Base-by-base conservation (phyloP, 2,329 filamentous ascomycete genomes). In the Talaromyces sp. region DNA sequence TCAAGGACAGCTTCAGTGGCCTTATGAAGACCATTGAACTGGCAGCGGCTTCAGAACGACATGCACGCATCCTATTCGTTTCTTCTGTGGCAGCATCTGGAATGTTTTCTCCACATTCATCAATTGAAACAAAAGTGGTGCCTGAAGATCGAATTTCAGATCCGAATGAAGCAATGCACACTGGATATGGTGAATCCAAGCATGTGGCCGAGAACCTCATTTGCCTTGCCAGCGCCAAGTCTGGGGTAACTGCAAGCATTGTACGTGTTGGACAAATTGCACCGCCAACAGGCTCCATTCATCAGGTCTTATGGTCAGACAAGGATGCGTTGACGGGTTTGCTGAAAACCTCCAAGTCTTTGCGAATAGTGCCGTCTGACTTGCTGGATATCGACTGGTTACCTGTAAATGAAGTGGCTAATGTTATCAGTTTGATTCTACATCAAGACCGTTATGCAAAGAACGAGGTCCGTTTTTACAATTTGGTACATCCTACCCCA, bases 181-280 rank as follows among this genome's bases (percentile, higher is more conserved):
- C n/a, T 19, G 62, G 62, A 2, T 64, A 64, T 16, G 62, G 27
- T 13, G 54, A 64, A 35, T 64, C 62, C 13, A 64, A 64, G 24
- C 19, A 64, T 41, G 54, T 64, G n/a, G 56, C 62, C 8, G 62
- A 64, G 11, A 31, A 60, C n/a, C 54, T 64, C 13, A 2, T 64
- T n/a, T 27, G 24, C 27, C 16, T 31, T 35, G 54, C 62, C 10
- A 39, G 43, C 9, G 39, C 43, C 11, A 58, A 52, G 41, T 64
- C 41, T 1, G 43, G 43, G 7, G 7, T 64, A 2, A 8, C 54
- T 50, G 54, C 45, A 9, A 64, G 54, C 2, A 50, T 64, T 11
- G 10, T 64, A 4, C 27, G 62, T 1, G 33, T 64, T 3, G 62
- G 62, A 7, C 62, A 60, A 22, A 64, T 64, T 52, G 62, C 62